Base-by-base conservation (phyloP, 2,329 filamentous ascomycete genomes). In the Fonsecaea erecta region DNA sequence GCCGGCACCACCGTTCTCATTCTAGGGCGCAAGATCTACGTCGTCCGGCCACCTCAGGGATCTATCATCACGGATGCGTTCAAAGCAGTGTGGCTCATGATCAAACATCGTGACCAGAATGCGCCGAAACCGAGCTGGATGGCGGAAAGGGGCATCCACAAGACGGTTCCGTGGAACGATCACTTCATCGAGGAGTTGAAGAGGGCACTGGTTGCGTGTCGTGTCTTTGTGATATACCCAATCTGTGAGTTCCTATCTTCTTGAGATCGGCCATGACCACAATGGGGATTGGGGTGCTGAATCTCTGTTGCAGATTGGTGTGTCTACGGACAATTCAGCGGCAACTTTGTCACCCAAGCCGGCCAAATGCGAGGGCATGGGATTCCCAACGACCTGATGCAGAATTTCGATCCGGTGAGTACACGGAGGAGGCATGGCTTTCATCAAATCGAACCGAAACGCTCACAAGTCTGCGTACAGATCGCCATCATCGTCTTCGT, bases 401-500 rank as follows among this genome's bases (percentile, higher is more conserved):
- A 88, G 75, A 92, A 92, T 78, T 81, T 93, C 46, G 88, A 93
- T 76, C 89, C 90, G 6, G 55, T 59, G 46, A 59, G 55, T 46
- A n/a, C 14, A 26, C 4, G 3, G 26, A 8, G 40, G 11, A 3
- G 3, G 1, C 37, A 12, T 1, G 14, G 3, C 35, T 16, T 37
- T n/a, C n/a, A n/a, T n/a, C n/a, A n/a, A n/a, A n/a, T n/a, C n/a
- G 2, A 37, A 37, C 35, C 11, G 4, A 4, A 37, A 37, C 14
- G 35, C 35, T 37, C 35, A 37, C 35, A 12, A 37, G 35, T 14
- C 11, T 11, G 35, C 35, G 11, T 18, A 9, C 3, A 59, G 55
- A 86, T 93, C 70, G 85, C 89, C 28, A 86, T 93, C 68, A 85
- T 93, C 71, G 86, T 93, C 73, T 85, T 93, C 76, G 89, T 92